Conservation (phyloP, 73 alveolate genomes). For the Paramecium biaurelia region DNA sequence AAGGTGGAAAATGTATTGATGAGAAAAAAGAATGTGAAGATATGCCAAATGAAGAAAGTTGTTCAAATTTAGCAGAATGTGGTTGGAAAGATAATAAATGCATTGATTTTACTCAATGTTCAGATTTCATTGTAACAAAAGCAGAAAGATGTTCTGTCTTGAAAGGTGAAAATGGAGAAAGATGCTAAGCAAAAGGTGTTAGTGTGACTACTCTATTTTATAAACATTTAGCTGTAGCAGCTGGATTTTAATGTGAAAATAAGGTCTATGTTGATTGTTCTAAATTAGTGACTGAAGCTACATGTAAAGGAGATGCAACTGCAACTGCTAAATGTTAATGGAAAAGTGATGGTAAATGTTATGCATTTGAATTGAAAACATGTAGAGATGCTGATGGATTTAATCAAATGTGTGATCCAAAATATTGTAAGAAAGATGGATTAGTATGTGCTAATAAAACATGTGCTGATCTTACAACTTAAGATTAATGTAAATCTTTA, state of each 20-base stretch:
- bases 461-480: neutral
- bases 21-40: neutral
- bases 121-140: neutral
- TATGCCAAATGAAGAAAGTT: conserved; percentile 30
- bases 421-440: neutral
- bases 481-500: neutral
- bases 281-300: neutral
- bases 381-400: conserved; percentile 11
- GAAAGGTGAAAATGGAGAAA: neutral
- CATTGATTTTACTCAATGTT: neutral
- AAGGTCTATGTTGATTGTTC: neutral
- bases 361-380: conserved; percentile 1
- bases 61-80: conserved; percentile 2
- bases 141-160: neutral
- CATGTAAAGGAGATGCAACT: conserved; percentile 24
- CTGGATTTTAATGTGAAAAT: conserved; percentile 2
- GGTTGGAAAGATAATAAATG: neutral
- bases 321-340: conserved; percentile 24
- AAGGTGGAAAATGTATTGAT: neutral
- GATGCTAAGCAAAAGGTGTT: neutral
- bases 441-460: neutral
- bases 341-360: conserved; percentile 8
- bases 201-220: neutral
- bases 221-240: neutral
- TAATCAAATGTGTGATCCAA: neutral